Evolutionary conservation across 1,284 basidiomycete species (phyloP), one percentile per base, ranked within the genome.

Genomic region (Tilletia caries): DNA sequence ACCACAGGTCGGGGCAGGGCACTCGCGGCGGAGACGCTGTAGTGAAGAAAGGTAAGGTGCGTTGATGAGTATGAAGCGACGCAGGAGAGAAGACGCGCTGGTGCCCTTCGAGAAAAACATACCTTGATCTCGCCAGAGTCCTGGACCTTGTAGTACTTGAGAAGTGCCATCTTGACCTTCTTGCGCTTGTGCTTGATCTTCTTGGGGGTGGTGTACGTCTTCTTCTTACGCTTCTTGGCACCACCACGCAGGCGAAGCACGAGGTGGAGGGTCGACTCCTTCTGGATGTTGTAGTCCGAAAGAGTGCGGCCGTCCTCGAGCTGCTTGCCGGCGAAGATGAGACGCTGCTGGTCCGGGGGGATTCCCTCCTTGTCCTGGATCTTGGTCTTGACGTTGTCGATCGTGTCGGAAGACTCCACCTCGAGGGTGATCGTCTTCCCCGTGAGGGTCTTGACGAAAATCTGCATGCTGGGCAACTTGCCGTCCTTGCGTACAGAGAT

Each of bases 121-220:
- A 50, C 48, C 48, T 62, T 62, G 88, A 98, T 95, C 88, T 96
- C 96, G 85, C 95, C 96, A 83, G 98, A 95, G 70, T 92, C 93
- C 86, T 97, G 95, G 83, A 98, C 95, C 87, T 95, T 96, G 89
- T 98, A 98, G 89, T 96, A 98, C 87, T 98, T 97, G 85, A 98
- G 88, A 87, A 97, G 95, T 83, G 93, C 88, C 95, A 88, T 88
- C 96, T 95, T 98, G 88, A 97, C 93, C 89, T 97, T 96, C 89
- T 95, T 95, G 86, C 91, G 91, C 91, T 98, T 97, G 89, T 98
- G 95, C 91, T 98, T 98, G 89, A 97, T 90, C 89, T 98, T 98
- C 91, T 98, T 98, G 86, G 95, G 95, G 84, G 87, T 88, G 79
- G 94, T 93, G 92, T 96, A 96, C 70, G 92, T 94, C 90, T 98